A percentile compares a stretch with the other conserved stretches of the same genome.
These are phyloP conservation scores for Madurella fahalii DNA, from an alignment of 2,329 filamentous ascomycete genomes.

Conservation along the genomic window DNA sequence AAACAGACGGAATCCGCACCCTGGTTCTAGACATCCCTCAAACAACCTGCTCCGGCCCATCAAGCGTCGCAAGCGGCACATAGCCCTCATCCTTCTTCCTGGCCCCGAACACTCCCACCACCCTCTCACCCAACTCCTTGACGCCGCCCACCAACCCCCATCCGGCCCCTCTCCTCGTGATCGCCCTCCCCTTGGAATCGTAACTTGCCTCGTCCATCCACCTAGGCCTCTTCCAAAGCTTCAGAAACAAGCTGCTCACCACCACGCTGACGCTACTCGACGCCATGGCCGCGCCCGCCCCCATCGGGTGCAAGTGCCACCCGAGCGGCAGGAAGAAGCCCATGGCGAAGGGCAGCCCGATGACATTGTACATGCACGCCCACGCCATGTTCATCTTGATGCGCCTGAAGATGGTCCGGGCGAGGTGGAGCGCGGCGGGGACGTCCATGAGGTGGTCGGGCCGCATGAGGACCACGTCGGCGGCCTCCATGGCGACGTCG, in stretches of 20 bases:
- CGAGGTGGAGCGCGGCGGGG: slow-evolving; percentile 78
- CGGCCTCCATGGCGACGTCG: slow-evolving; percentile 96
- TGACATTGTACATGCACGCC: slow-evolving; percentile 88
- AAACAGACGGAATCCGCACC: background rate
- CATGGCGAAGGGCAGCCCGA: slow-evolving; percentile 95
- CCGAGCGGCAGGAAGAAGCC: slow-evolving; percentile 90
- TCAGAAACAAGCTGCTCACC: slow-evolving; percentile 74
- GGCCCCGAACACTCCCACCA: slow-evolving; percentile 25
- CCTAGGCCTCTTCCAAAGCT: slow-evolving; percentile 75
- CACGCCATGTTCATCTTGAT: slow-evolving; percentile 93
- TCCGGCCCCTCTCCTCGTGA: slow-evolving; percentile 41
- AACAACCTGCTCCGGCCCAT: slow-evolving; percentile 28
- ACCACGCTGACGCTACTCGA: slow-evolving; percentile 88
- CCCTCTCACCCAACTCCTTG: slow-evolving; percentile 40
- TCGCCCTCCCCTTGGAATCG: slow-evolving; percentile 53
- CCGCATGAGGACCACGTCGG: slow-evolving; percentile 92
- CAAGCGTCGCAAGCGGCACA: slow-evolving; percentile 54
- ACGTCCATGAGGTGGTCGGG: slow-evolving; percentile 89
- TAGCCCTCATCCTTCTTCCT: slow-evolving; percentile 49
- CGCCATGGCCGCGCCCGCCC: slow-evolving; percentile 92
- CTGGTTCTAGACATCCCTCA: background rate
- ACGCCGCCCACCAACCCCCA: slow-evolving; percentile 38
- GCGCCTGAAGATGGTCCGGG: slow-evolving; percentile 78
- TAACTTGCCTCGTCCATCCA: slow-evolving; percentile 74
- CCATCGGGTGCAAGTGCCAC: slow-evolving; percentile 85